A percentile compares a stretch with the other conserved stretches of the same genome.
Conservation (phyloP, 768 basidiomycete species). For the Mycena polygramma region DNA sequence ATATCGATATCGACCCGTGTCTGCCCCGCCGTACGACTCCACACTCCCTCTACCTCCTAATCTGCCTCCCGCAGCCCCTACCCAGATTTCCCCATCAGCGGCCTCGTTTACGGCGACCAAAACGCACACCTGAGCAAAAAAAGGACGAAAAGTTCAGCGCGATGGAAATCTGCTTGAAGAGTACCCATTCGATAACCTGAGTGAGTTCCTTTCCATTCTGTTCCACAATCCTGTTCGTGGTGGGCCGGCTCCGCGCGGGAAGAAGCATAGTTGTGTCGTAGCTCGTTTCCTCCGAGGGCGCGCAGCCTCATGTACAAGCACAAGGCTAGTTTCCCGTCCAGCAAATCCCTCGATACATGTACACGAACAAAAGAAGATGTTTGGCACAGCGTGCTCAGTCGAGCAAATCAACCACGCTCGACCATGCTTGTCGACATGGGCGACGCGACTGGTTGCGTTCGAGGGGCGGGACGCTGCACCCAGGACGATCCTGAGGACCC, state of each 20-base stretch:
- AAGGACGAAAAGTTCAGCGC: neutral
- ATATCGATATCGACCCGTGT: neutral
- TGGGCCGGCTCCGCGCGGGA: too few relatives aligned
- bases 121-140: neutral
- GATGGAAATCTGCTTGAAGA: too few relatives aligned
- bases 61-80: neutral
- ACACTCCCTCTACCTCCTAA: too few relatives aligned
- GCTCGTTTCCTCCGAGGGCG: neutral
- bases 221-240: too few relatives aligned
- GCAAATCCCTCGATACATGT: neutral
- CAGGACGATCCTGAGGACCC: neutral
- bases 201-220: too few relatives aligned
- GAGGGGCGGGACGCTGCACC: neutral
- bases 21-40: neutral
- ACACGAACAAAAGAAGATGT: neutral
- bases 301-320: neutral
- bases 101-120: neutral
- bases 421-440: slow-evolving; percentile 12
- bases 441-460: neutral
- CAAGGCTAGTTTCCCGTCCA: neutral
- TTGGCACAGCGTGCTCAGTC: neutral
- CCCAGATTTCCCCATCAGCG: neutral
- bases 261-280: neutral
- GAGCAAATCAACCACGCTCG: neutral
- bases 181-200: too few relatives aligned